phyloP scores from a whole-genome alignment of 2,329 filamentous ascomycete genomes.

The Zymoseptoria pseudotritici region DNA sequence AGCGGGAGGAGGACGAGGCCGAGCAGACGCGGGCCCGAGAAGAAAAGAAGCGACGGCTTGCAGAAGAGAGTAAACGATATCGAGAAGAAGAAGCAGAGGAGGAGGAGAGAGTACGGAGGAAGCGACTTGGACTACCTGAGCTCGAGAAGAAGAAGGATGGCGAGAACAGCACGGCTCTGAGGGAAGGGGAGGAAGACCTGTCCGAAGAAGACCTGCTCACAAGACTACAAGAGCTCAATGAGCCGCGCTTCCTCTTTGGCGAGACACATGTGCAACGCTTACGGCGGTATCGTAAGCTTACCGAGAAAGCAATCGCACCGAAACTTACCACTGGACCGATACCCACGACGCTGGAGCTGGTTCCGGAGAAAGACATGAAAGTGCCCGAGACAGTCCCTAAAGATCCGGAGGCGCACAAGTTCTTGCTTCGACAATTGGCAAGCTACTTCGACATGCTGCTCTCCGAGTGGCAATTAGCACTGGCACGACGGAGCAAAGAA shows the following conservation, averaged over 20 bases:
- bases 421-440: slow-evolving; percentile 78
- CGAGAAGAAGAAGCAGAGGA: slow-evolving; percentile 66
- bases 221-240: slow-evolving; percentile 62
- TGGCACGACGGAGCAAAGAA: slow-evolving; percentile 51
- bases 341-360: slow-evolving; percentile 70
- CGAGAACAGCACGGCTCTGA: slow-evolving; percentile 21
- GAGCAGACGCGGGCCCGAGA: slow-evolving; percentile 62
- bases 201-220: slow-evolving; percentile 60
- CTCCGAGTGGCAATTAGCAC: slow-evolving; percentile 72
- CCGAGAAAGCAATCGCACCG: slow-evolving; percentile 33
- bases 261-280: slow-evolving; percentile 66
- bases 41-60: slow-evolving; percentile 72
- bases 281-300: slow-evolving; percentile 61
- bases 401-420: slow-evolving; percentile 58
- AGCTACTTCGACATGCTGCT: slow-evolving; percentile 98
- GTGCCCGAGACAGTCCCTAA: slow-evolving; percentile 56
- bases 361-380: slow-evolving; percentile 85
- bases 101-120: slow-evolving; percentile 65
- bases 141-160: slow-evolving; percentile 46
- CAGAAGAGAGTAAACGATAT: slow-evolving; percentile 66
- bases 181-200: slow-evolving; percentile 51
- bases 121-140: slow-evolving; percentile 73
- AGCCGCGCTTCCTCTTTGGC: slow-evolving; percentile 72
- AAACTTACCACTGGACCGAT: slow-evolving; percentile 66
- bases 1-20: slow-evolving; percentile 77